These are phyloP conservation scores for Vitellaria paradoxa DNA, from an alignment of 179 eudicot genomes.

Conservation along the genomic window DNA sequence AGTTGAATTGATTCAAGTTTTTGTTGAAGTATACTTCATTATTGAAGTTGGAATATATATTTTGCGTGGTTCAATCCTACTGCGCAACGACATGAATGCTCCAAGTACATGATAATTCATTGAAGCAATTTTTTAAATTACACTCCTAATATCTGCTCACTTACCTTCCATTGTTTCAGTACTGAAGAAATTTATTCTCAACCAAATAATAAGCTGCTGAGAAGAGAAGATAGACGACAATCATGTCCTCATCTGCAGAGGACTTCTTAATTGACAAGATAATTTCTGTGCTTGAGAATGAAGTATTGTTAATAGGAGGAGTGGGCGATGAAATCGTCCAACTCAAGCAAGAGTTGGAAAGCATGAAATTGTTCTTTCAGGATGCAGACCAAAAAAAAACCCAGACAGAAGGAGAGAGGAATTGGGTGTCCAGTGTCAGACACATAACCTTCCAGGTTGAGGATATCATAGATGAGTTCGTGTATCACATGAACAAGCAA, in stretches of 20 bases:
- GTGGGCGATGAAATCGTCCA: not conserved
- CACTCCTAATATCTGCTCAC: too few relatives aligned
- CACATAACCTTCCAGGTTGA: not conserved
- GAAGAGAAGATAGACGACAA: not conserved
- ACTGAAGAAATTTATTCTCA: too few relatives aligned
- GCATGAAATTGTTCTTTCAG: conserved; percentile 2
- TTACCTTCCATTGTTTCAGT: too few relatives aligned
- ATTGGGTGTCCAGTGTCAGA: conserved; percentile 9
- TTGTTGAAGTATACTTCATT: too few relatives aligned
- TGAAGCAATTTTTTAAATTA: too few relatives aligned
- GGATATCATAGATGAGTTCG: conserved; percentile 13
- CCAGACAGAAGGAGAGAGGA: not conserved
- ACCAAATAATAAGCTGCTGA: too few relatives aligned
- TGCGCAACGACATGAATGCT: too few relatives aligned
- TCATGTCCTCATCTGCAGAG: not conserved
- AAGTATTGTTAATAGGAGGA: conserved; percentile 1
- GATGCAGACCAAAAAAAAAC: not conserved
- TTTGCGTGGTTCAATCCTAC: too few relatives aligned
- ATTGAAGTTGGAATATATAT: too few relatives aligned
- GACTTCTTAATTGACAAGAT: not conserved
- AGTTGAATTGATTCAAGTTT: too few relatives aligned
- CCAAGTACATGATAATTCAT: too few relatives aligned
- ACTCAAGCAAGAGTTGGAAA: not conserved
- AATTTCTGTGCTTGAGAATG: not conserved
- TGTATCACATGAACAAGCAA: too few relatives aligned